Evolutionary conservation across 2,329 filamentous ascomycete species (phyloP), one percentile per base, ranked within the genome.

Genomic region (Aaosphaeria arxii): DNA sequence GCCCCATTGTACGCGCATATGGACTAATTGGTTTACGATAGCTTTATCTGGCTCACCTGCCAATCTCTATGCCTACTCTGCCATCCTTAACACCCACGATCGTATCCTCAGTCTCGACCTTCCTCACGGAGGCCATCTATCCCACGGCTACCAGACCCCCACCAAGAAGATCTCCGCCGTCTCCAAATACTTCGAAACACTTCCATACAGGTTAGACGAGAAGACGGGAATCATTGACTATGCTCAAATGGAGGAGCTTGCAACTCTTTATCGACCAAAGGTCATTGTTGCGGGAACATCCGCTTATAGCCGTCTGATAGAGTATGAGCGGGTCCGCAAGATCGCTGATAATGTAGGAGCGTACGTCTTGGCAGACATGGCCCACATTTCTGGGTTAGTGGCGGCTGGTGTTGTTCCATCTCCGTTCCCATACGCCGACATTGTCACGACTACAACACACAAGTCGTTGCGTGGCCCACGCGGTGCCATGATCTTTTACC

Each of bases 401-500:
- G 91, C 94, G 44, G 90, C 91, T 52, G 88, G 86, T 62, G 94
- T 96, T 61, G 94, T 97, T 69, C 90, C 91, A 54, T 91, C 89
- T 43, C 94, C 94, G 40, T 99, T 99, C 78, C 80, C 84, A 55
- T 79, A 95, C 73, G 92, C 94, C 58, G 94, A 99, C 70, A 87
- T 99, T 49, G 94, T 99, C 62, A 99, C 94, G 55, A 99, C 94
- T 55, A 99, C 94, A 54, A 99, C 94, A 42, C 94, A 99, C 85
- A 99, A 99, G 83, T 96, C 91, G 47, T 88, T 99, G 61, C 91
- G 94, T 75, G 94, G 94, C 51, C 94, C 94, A 51, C 90, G 94
- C 72, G 94, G 94, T 67, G 94, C 94, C 71, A 99, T 99, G 94
- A 99, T 99, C 78, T 99, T 99, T 84, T 99, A 91, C 86, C 89